Evolutionary conservation across 2,329 filamentous ascomycete species (phyloP), one percentile per base, ranked within the genome.

Genomic region (Pyricularia grisea): DNA sequence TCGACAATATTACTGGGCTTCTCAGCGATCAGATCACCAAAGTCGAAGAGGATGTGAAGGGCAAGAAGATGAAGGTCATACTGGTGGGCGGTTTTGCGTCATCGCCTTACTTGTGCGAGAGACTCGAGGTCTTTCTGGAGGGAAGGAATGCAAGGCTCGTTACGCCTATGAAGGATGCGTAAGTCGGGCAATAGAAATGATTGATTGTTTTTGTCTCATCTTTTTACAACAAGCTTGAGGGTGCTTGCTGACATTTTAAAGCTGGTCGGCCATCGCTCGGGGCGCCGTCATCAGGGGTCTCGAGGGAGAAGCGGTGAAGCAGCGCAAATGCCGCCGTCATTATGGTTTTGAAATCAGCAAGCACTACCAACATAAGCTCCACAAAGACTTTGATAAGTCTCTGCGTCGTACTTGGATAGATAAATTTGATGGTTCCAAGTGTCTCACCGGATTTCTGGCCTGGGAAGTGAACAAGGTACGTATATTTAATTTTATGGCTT

Each of bases 91-190:
- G 65, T 3, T 67, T 67, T 28, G 36, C 31, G 10, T 23, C 25
- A 28, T 67, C 65, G 5, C 31, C 65, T 17, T 67, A 67, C 25
- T 28, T 67, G 31, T 50, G 65, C 14, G 65, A 67, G 65, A 36
- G 25, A 36, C 33, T 67, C 5, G 65, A 36, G n/a, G 28, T 17
- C 1, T 67, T 36, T 14, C 14, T 28, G 14, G 33, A 27, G n/a
- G 14, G 58, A 10, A 23, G 36, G n/a, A 20, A 30, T 4, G 65
- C 36, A 17, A 55, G 10, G 2, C 36, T 67, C 1, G 14, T 17
- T 4, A 30, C 36, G 9, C 65, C 65, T 12, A 36, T 67, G 31
- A 67, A 20, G 23, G 36, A 50, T 28, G 65, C 31, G 65, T 67
- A 67, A 28, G 65, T 55, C 25, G 23, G 17, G 0, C 25, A 17